Conservation (phyloP, 2,329 filamentous ascomycete genomes). For the Zelopaecilomyces penicillatus region DNA sequence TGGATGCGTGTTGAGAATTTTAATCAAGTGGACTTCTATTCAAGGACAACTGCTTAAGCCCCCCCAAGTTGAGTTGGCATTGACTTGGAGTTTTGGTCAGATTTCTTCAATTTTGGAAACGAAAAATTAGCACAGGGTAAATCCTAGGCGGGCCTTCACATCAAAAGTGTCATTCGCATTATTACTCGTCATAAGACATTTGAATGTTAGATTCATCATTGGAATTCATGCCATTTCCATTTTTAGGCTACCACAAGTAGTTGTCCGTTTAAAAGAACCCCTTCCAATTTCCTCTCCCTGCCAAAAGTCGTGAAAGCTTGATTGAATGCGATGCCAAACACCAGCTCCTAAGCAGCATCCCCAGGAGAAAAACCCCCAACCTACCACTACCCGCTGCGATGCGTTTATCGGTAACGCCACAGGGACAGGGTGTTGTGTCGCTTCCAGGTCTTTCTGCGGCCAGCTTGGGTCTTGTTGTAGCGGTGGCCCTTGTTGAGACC, state of each 20-base stretch:
- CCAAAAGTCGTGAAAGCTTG: neutral
- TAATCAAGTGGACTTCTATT: too few species aligned
- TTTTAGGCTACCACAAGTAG: conserved; percentile 14
- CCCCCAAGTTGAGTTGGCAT: too few species aligned
- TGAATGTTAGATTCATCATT: neutral
- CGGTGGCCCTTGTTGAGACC: conserved; percentile 98
- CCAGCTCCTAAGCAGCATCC: neutral
- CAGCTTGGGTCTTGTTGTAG: conserved; percentile 97
- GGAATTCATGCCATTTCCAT: conserved; percentile 21
- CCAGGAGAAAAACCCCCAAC: neutral
- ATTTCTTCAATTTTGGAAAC: too few species aligned
- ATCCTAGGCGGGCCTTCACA: too few species aligned
- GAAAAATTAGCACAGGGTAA: too few species aligned
- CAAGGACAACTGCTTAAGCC: too few species aligned
- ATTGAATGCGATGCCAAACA: neutral
- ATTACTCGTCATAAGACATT: too few species aligned
- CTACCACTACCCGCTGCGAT: conserved; percentile 9
- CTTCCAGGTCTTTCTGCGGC: conserved; percentile 99
- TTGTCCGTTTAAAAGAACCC: too few species aligned
- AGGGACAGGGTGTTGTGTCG: conserved; percentile 98
- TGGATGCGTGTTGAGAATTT: too few species aligned
- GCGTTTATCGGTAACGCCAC: conserved; percentile 86
- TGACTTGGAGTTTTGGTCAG: too few species aligned
- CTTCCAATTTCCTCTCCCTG: too few species aligned
- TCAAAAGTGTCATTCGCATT: too few species aligned